A percentile compares a stretch with the other conserved stretches of the same genome.
Evolutionary conservation across 306 rosid species (phyloP).

Genomic region (Malus asiatica): DNA sequence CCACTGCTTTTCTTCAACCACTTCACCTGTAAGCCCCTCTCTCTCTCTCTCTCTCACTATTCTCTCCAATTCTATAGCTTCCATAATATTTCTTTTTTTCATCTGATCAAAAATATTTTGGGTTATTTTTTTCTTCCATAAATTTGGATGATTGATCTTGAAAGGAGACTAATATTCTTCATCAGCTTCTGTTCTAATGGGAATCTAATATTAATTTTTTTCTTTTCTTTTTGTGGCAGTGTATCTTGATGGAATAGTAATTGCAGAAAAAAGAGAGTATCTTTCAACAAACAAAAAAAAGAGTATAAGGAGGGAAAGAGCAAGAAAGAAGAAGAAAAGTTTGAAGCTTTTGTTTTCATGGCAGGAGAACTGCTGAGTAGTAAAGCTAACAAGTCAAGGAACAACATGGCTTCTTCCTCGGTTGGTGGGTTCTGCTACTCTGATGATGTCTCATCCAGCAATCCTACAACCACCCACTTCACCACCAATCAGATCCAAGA

Average conservation of each 20-base stretch:
- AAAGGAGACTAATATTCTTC: background rate
- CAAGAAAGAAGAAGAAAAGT: background rate
- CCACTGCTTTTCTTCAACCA: constrained; percentile 1
- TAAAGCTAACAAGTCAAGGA: constrained; percentile 40
- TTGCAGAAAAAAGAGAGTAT: background rate
- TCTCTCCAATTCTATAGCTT: background rate
- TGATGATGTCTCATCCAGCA: constrained; percentile 33
- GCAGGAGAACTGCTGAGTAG: constrained; percentile 36
- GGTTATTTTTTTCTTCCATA: background rate
- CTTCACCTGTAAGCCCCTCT: constrained; percentile 13
- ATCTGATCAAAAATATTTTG: background rate
- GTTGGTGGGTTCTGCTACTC: constrained; percentile 54
- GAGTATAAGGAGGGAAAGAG: background rate
- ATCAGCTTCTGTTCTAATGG: background rate
- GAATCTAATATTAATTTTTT: background rate
- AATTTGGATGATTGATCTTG: background rate
- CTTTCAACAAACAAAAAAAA: background rate
- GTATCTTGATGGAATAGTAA: background rate
- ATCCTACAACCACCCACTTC: constrained; percentile 36
- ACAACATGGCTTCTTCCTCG: constrained; percentile 29
- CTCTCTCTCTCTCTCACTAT: too few relatives aligned
- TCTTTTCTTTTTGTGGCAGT: background rate
- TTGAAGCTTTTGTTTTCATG: constrained; percentile 16
- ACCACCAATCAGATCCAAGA: constrained; percentile 59
- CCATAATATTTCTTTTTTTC: background rate